Evolutionary conservation across 1,284 basidiomycete genomes (phyloP), one percentile per base, ranked within the genome.

Genomic region (Megacollybia platyphylla): DNA sequence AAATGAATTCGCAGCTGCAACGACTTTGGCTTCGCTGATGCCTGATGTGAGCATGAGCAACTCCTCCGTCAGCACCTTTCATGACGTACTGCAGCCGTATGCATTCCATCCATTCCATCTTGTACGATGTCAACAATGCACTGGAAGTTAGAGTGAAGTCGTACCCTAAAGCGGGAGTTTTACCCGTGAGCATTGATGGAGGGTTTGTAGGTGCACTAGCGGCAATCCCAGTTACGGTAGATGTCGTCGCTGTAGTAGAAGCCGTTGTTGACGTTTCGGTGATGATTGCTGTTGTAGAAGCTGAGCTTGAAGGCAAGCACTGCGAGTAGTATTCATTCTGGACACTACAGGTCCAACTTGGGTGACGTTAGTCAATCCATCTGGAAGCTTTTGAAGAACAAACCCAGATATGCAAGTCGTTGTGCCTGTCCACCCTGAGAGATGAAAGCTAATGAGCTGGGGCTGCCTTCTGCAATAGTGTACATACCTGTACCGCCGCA

Each of bases 61-160:
- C 20, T 24, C 34, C 34, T 11, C 6, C 7, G 29, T 18, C 11
- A 27, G 10, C 5, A 36, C 13, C 27, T 9, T 41, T 13, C 5
- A 17, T 27, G 9, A 46, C 62, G 17, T 50, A 71, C 70, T 53
- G 44, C 71, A 63, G 24, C 58, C 55, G 49, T 71, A 73, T 2
- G 71, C 71, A 46, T 74, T 74, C 71, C 70, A 73, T 7, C 62
- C 57, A 47, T 74, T 74, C 71, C 71, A 74, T 28, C 70, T 72
- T 36, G 17, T 24, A 24, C 13, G 9, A 32, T 10, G 10, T 15
- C 28, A 32, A 4, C 31, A 36, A 9, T 7, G 2, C 11, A 7
- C 5, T 15, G 8, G 1, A 10, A 18, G 15, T 10, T 7, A 9
- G 8, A n/a, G 15, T 32, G 28, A 11, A 13, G 18, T 34, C 52